phyloP scores from a whole-genome alignment of 2,329 filamentous ascomycete genomes.

The Fusarium globosum region DNA sequence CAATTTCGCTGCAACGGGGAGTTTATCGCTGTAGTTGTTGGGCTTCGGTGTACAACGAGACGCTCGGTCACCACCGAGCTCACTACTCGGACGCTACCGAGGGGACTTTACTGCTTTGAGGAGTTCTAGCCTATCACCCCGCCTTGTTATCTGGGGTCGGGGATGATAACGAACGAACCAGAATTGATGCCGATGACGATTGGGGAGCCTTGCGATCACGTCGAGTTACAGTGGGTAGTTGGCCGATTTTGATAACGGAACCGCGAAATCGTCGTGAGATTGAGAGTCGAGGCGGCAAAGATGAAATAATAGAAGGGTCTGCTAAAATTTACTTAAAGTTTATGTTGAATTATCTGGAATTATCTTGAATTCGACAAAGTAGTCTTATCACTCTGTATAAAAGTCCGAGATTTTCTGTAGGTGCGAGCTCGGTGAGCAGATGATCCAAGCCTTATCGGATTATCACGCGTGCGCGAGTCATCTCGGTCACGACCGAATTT shows the following conservation, averaged over 20 bases:
- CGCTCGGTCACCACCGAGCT: background rate
- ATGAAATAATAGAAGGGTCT: no score
- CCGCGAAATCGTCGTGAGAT: background rate
- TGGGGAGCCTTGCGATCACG: constrained; percentile 12
- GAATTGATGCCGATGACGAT: background rate
- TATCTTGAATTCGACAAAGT: rapidly evolving
- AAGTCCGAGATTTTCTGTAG: rapidly evolving
- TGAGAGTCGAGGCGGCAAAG: no score
- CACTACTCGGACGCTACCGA: background rate
- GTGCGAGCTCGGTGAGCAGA: background rate
- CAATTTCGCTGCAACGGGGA: constrained; percentile 8
- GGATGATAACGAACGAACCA: background rate
- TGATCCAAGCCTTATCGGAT: background rate
- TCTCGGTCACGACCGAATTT: background rate
- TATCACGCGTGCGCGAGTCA: background rate
- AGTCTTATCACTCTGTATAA: no score
- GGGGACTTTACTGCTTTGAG: background rate
- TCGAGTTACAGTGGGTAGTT: constrained; percentile 17
- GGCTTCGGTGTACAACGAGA: constrained; percentile 8
- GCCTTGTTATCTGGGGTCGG: background rate
- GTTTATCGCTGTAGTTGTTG: background rate
- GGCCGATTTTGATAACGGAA: background rate
- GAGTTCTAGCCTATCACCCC: background rate
- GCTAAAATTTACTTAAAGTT: rapidly evolving
- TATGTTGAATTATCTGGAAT: rapidly evolving